These are phyloP conservation scores for Bremia lactucae DNA, from an alignment of 352 stramenopile species.

Conservation along the genomic window DNA sequence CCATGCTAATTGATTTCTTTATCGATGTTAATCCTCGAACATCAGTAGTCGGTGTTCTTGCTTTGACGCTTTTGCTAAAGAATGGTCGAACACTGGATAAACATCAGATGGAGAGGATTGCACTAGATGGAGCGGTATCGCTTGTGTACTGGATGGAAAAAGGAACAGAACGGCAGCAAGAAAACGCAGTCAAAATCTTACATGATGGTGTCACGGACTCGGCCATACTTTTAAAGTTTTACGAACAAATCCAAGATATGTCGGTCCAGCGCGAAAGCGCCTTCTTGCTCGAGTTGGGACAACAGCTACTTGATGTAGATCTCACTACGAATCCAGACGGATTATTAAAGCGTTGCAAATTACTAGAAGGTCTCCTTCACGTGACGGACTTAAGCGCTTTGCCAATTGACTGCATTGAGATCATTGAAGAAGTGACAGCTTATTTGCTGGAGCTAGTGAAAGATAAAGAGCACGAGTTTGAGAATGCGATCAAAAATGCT, in stretches of 20 bases:
- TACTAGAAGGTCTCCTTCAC: conserved; percentile 45
- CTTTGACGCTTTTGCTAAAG: conserved; percentile 52
- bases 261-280: conserved; percentile 39
- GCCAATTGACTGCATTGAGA: conserved; percentile 40
- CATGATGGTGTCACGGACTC: conserved; percentile 48
- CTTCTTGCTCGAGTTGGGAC: conserved; percentile 55
- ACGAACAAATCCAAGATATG: conserved; percentile 39
- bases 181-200: conserved; percentile 67
- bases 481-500: conserved; percentile 6
- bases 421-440: conserved; percentile 47
- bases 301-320: conserved; percentile 64
- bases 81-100: conserved; percentile 41
- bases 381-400: conserved; percentile 30
- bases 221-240: conserved; percentile 38
- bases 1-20: conserved; percentile 62
- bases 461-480: conserved; percentile 11
- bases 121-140: conserved; percentile 52
- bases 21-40: conserved; percentile 58
- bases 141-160: conserved; percentile 82
- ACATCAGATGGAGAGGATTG: conserved; percentile 63
- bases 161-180: conserved; percentile 68
- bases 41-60: conserved; percentile 62
- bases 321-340: conserved; percentile 35
- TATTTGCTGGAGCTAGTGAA: conserved; percentile 34
- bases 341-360: conserved; percentile 55